Base-by-base conservation (phyloP, 1,284 basidiomycete genomes). In the Naganishia cerealis region DNA sequence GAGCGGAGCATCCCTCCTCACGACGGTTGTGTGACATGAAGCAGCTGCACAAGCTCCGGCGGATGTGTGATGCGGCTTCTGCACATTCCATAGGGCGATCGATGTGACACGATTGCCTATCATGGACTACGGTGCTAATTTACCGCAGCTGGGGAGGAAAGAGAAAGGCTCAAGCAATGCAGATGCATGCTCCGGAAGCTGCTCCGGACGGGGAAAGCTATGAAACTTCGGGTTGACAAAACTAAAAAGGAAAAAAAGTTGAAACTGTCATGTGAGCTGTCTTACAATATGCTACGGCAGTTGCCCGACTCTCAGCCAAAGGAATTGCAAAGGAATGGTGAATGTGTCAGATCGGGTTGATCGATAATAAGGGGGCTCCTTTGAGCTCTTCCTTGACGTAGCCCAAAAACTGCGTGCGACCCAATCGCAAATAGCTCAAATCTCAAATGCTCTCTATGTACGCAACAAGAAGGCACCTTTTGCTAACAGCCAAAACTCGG, bases 391-490 rank as follows among this genome's bases (percentile, higher is more conserved):
- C 46, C n/a, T 33, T 33, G 29, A 6, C 29, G 29, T 33, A 33
- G 29, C 29, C 29, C 29, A 33, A 21, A 50, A 7, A 21, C 21
- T 50, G 7, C 43, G 3, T 33, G 21, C 21, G 24, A 24, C 46
- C 46, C 46, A 50, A 50, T 21, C n/a, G 21, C 46, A 50, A 50
- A 50, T 21, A 50, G 46, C 46, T 46, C 43, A 46, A 46, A 18
- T 46, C 46, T 7, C 46, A 21, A 24, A 10, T n/a, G 43, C 43
- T 33, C 43, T 33, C 29, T 4, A 46, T 18, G 43, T n/a, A 24
- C 46, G 24, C 46, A 24, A 24, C n/a, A 33, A 33, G 29, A 33
- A 33, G 46, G 46, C 21, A 15, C 46, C 7, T 18, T 46, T 15
- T 18, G 43, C 43, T 15, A 18, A 10, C 43, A 46, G 43, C 43